Base-by-base conservation (phyloP, 2,329 filamentous ascomycete genomes). In the Lecanicillium sp. region DNA sequence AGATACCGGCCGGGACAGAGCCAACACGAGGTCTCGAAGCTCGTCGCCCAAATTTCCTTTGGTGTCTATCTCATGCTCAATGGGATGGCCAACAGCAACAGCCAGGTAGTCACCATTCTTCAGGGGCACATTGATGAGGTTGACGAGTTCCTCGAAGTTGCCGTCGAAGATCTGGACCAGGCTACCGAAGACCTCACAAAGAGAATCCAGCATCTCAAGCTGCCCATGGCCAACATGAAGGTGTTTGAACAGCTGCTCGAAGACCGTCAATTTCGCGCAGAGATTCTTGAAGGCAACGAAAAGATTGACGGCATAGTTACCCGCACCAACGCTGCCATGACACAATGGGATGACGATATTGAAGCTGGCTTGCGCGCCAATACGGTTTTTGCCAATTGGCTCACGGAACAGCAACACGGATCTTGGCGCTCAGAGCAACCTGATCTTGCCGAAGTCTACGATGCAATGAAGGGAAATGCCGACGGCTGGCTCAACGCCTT, bases 81-180 rank as follows among this genome's bases (percentile, higher is more conserved):
- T 52, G 80, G 81, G 44, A 77, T 94, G 57, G 89, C 92, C 38
- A 94, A 90, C 60, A 94, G 86, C 49, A 85, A 94, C 48, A 72
- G 79, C 25, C 85, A 94, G 56, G 90, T 95, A 11, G 81, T 95
- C 46, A 80, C 74, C 47, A 96, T 96, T 38, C 70, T 96, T 40
- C 87, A 95, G 54, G 80, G 78, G 12, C 90, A 96, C 58, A 92
- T 96, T 44, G 85, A 95, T 54, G 90, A 96, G 59, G 78, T 96
- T 20, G 92, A 96, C 59, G 81, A 83, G 51, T 95, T 95, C 53
- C 67, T 96, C 25, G 86, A 94, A 58, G 78, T 84, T 14, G 84
- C 86, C 1, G 77, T 86, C 31, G 88, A 94, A 51, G 90, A 95
- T 56, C 79, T 95, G 37, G 75, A 83, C 33, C 67, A 88, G 37